Conservation (phyloP, 805 yeast species). For the Candida koratica region DNA sequence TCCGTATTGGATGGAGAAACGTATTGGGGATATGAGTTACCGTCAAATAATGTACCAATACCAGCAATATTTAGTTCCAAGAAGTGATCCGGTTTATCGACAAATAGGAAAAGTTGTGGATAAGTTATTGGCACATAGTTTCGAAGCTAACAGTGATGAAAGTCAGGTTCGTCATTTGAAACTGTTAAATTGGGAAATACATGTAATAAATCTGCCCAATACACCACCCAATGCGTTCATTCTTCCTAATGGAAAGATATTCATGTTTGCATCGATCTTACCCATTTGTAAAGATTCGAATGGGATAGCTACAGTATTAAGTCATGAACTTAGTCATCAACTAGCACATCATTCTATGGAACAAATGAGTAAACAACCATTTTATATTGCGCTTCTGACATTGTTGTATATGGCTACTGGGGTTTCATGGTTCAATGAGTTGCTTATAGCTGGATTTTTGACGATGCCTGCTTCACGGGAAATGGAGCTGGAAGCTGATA, state of each 20-base stretch:
- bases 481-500: slow-evolving; percentile 96
- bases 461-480: slow-evolving; percentile 84
- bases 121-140: slow-evolving; percentile 58
- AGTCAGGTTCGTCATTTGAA: slow-evolving; percentile 34
- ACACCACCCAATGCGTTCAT: slow-evolving; percentile 97
- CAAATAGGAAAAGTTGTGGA: slow-evolving; percentile 61
- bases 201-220: slow-evolving; percentile 59
- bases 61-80: slow-evolving; percentile 53
- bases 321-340: slow-evolving; percentile 94
- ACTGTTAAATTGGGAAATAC: slow-evolving; percentile 67
- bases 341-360: slow-evolving; percentile 90
- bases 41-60: slow-evolving; percentile 55
- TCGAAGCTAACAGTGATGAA: slow-evolving; percentile 30
- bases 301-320: slow-evolving; percentile 90
- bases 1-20: slow-evolving; percentile 59
- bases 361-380: slow-evolving; percentile 70
- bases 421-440: slow-evolving; percentile 45
- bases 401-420: slow-evolving; percentile 62
- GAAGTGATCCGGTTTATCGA: slow-evolving; percentile 52
- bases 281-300: slow-evolving; percentile 78
- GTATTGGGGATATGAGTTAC: slow-evolving; percentile 63
- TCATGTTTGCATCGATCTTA: slow-evolving; percentile 75
- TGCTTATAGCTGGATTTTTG: slow-evolving; percentile 53
- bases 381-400: slow-evolving; percentile 54
- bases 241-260: slow-evolving; percentile 92